These are phyloP conservation scores for Botrytis medusae DNA, from an alignment of 2,329 filamentous ascomycete genomes.

Conservation along the genomic window DNA sequence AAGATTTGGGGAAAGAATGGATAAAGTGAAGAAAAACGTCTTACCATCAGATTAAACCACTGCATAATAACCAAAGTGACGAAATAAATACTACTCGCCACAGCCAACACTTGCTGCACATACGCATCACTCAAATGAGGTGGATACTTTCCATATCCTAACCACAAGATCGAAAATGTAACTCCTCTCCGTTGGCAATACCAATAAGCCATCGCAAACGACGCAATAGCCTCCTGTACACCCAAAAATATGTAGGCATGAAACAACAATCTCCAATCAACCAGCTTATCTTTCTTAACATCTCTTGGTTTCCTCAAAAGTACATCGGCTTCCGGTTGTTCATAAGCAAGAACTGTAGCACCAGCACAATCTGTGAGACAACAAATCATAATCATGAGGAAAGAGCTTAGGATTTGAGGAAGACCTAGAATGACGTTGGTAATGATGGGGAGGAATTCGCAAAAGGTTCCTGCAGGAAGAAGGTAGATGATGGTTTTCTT, in stretches of 20 bases:
- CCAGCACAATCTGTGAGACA: constrained; percentile 75
- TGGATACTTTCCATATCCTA: constrained; percentile 58
- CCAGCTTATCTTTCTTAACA: constrained; percentile 66
- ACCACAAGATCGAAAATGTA: constrained; percentile 63
- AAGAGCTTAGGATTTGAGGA: constrained; percentile 58
- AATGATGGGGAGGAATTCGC: constrained; percentile 59
- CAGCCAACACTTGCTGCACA: constrained; percentile 46
- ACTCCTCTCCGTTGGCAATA: constrained; percentile 62
- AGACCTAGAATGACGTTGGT: constrained; percentile 59
- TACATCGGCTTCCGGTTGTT: constrained; percentile 73
- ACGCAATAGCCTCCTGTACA: constrained; percentile 56
- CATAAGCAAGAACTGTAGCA: constrained; percentile 71
- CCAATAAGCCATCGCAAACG: constrained; percentile 66
- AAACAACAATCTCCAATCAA: constrained; percentile 69
- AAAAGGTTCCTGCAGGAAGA: constrained; percentile 58
- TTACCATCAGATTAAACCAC: constrained; percentile 67
- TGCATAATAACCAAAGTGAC: constrained; percentile 78
- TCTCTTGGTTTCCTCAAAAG: constrained; percentile 67
- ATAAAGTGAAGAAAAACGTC: neutral
- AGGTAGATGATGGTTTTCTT: constrained; percentile 66
- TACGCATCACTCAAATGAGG: constrained; percentile 49
- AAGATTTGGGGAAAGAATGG: too few species aligned
- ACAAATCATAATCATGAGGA: constrained; percentile 49
- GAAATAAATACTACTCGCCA: constrained; percentile 62
- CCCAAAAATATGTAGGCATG: constrained; percentile 72